Evolutionary conservation across 148 eudicot genomes (phyloP).

Genomic region (Polygonum maritimum): DNA sequence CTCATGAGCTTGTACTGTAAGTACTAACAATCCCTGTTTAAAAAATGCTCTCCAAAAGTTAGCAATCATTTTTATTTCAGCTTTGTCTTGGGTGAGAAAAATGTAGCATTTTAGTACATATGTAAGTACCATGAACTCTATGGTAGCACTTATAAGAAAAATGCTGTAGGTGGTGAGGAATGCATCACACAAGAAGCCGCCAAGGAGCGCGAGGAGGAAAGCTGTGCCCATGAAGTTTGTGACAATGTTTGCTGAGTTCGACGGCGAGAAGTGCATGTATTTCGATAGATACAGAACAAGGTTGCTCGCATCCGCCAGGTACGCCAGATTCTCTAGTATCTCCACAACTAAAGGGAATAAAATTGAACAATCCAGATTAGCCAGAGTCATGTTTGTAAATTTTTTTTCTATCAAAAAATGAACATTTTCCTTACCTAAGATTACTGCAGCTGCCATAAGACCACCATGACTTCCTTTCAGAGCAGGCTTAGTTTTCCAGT

Average conservation of each 20-base stretch:
- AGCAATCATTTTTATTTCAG: background rate
- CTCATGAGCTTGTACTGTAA: slow-evolving; percentile 58
- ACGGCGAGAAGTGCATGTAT: slow-evolving; percentile 70
- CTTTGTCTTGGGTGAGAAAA: no score
- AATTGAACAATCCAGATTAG: background rate
- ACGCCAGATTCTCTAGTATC: slow-evolving; percentile 80
- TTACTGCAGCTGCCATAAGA: slow-evolving; percentile 51
- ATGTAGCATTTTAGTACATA: no score
- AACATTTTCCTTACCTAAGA: slow-evolving; percentile 38
- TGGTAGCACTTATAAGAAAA: slow-evolving; percentile 53
- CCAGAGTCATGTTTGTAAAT: background rate
- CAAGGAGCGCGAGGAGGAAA: slow-evolving; percentile 78
- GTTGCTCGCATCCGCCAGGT: slow-evolving; percentile 84
- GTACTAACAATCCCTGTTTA: slow-evolving; percentile 69
- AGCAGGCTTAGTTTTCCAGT: slow-evolving; percentile 60
- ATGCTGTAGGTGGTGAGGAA: slow-evolving; percentile 59
- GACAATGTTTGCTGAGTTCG: slow-evolving; percentile 63
- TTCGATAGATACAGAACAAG: slow-evolving; percentile 61
- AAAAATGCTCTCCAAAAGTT: background rate
- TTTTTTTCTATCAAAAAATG: background rate
- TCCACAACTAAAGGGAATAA: slow-evolving; percentile 43
- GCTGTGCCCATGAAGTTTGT: slow-evolving; percentile 94
- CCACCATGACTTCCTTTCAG: slow-evolving; percentile 68
- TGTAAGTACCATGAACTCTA: slow-evolving; percentile 52
- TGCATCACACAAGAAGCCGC: slow-evolving; percentile 82